These are phyloP conservation scores for Trypanosoma avium DNA, from an alignment of 208 protist species.

Conservation along the genomic window DNA sequence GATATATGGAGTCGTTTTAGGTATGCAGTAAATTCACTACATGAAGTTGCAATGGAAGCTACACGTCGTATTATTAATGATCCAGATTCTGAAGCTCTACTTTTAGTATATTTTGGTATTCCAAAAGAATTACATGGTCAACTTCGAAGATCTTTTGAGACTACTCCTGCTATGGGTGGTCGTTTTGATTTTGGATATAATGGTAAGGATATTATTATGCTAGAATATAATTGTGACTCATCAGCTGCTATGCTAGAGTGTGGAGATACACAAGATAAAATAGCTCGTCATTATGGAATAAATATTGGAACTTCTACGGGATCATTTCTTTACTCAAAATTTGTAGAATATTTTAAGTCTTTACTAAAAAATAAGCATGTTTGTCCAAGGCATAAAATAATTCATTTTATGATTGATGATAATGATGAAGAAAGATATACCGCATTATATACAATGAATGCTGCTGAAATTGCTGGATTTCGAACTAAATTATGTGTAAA, in stretches of 20 bases:
- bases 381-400: constrained; percentile 47
- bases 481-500: constrained; percentile 68
- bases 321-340: constrained; percentile 58
- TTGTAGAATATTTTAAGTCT: constrained; percentile 46
- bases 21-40: constrained; percentile 57
- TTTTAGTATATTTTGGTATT: constrained; percentile 77
- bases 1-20: constrained; percentile 74
- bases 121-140: constrained; percentile 63
- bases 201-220: constrained; percentile 61
- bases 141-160: constrained; percentile 54
- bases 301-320: constrained; percentile 61
- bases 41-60: constrained; percentile 67
- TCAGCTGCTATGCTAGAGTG: constrained; percentile 76
- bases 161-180: constrained; percentile 54
- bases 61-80: constrained; percentile 55
- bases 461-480: constrained; percentile 62
- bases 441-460: constrained; percentile 64
- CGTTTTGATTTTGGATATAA: constrained; percentile 85
- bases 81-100: constrained; percentile 44
- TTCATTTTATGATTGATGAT: constrained; percentile 87
- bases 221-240: constrained; percentile 86
- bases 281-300: constrained; percentile 63
- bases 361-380: constrained; percentile 46
- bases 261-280: constrained; percentile 83
- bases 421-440: constrained; percentile 86